Conservation (phyloP, 495 filamentous ascomycete genomes). For the Daldinia decipiens region DNA sequence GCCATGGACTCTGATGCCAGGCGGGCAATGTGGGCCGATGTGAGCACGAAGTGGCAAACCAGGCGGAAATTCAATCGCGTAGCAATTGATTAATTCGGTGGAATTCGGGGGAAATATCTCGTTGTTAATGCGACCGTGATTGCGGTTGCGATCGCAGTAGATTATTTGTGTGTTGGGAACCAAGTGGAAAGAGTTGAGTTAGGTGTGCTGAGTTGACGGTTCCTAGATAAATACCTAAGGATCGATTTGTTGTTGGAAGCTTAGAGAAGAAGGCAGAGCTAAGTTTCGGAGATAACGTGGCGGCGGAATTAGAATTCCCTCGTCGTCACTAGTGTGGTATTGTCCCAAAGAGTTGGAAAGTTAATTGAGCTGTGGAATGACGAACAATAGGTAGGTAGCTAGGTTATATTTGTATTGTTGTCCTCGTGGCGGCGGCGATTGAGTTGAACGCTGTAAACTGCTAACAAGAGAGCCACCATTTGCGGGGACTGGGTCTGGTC, state of each 20-base stretch:
- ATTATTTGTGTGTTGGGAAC: not conserved
- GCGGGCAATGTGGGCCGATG: conserved; percentile 33
- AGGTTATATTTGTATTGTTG: conserved; percentile 20
- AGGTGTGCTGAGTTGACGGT: conserved; percentile 4
- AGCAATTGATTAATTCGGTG: conserved; percentile 23
- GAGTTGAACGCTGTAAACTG: conserved; percentile 1
- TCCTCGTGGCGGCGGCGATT: conserved; percentile 19
- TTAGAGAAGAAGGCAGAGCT: conserved; percentile 35
- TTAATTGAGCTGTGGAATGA: conserved; percentile 13
- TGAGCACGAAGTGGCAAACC: conserved; percentile 43
- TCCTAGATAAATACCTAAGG: conserved; percentile 19
- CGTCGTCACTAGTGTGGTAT: conserved; percentile 19
- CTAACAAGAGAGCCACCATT: conserved; percentile 31
- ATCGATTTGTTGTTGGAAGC: conserved; percentile 23
- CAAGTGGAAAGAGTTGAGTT: conserved; percentile 15
- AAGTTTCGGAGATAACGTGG: conserved; percentile 38
- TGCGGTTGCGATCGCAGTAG: conserved; percentile 12
- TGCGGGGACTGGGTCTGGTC: conserved; percentile 15
- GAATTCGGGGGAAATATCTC: not conserved
- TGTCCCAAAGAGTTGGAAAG: conserved; percentile 19
- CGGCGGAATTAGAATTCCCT: conserved; percentile 26
- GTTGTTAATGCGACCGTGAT: conserved; percentile 23
- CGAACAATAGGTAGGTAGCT: conserved; percentile 23
- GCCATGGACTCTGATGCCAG: conserved; percentile 36
- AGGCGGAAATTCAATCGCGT: conserved; percentile 38